phyloP scores from a whole-genome alignment of 306 rosid species.

The Acacia confusa region DNA sequence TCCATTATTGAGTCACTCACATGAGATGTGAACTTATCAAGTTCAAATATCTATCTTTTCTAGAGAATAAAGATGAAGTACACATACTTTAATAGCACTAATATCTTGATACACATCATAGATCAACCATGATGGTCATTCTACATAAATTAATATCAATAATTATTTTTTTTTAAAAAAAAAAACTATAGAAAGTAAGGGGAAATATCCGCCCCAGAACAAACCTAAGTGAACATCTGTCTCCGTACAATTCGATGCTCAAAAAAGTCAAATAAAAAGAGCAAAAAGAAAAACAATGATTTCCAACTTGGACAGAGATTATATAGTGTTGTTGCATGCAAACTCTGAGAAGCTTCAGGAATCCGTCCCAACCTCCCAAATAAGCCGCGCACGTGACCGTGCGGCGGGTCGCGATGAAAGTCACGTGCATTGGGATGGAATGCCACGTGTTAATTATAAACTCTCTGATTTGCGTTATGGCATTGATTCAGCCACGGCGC shows the following conservation, averaged over 20 bases:
- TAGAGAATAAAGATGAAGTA: background rate
- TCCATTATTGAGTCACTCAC: background rate
- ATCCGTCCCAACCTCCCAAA: constrained; percentile 43
- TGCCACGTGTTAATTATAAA: constrained; percentile 48
- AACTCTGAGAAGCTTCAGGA: constrained; percentile 58
- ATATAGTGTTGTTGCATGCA: constrained; percentile 13
- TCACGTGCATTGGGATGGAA: background rate
- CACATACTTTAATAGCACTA: background rate
- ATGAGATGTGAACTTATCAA: background rate
- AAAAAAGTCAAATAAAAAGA: background rate
- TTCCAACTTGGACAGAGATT: constrained; percentile 25
- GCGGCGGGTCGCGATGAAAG: constrained; percentile 36
- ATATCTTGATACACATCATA: background rate
- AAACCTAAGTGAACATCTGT: constrained; percentile 27
- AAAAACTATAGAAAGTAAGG: background rate
- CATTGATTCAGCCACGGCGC: constrained; percentile 59
- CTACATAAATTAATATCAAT: background rate
- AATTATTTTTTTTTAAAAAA: background rate
- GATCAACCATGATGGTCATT: background rate
- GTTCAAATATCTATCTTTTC: background rate
- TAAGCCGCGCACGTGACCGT: constrained; percentile 48
- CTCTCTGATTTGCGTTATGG: constrained; percentile 52
- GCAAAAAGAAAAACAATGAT: background rate
- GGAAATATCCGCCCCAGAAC: background rate
- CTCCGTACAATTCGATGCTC: background rate